These are phyloP conservation scores for Boletus reticuloceps DNA, from an alignment of 768 basidiomycete species.

Conservation along the genomic window DNA sequence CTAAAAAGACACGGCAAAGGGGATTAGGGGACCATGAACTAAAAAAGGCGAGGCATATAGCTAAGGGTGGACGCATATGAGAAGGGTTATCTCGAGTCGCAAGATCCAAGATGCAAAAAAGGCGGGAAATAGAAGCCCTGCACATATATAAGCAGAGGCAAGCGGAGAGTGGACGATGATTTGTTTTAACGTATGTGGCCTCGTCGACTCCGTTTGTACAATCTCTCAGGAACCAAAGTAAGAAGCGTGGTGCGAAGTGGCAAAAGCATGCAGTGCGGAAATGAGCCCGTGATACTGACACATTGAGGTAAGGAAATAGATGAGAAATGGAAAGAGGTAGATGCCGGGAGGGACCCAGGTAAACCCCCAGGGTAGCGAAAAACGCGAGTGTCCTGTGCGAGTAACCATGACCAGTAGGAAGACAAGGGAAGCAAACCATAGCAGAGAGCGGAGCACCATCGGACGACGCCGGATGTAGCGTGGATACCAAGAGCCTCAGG, in stretches of 20 bases:
- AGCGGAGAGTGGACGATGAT: slow-evolving; percentile 9
- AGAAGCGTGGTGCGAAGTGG: slow-evolving; percentile 37
- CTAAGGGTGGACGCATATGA: slow-evolving; percentile 14
- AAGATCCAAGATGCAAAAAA: slow-evolving; percentile 42
- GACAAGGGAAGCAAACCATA: slow-evolving; percentile 30
- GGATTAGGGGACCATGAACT: slow-evolving; percentile 24
- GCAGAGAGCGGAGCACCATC: slow-evolving; percentile 29
- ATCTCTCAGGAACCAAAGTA: slow-evolving; percentile 29
- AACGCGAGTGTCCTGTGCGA: slow-evolving; percentile 37
- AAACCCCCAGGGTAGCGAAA: slow-evolving; percentile 17
- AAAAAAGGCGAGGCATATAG: slow-evolving; percentile 20
- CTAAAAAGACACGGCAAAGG: slow-evolving; percentile 28
- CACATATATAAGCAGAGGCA: slow-evolving; percentile 33
- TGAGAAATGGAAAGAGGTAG: slow-evolving; percentile 21
- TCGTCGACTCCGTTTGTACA: slow-evolving; percentile 39
- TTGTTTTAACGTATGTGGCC: slow-evolving; percentile 30
- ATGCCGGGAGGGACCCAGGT: slow-evolving; percentile 30
- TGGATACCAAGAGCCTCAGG: slow-evolving; percentile 29
- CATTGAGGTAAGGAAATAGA: slow-evolving; percentile 35
- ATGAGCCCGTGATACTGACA: slow-evolving; percentile 42
- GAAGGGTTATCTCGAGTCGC: slow-evolving; percentile 30
- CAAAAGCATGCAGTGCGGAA: slow-evolving; percentile 41
- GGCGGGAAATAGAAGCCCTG: slow-evolving; percentile 28
- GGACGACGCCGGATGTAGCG: slow-evolving; percentile 11
- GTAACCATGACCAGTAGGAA: slow-evolving; percentile 34